Evolutionary conservation across 306 rosid species (phyloP), one percentile per base, ranked within the genome.

Genomic region (Cercis canadensis): DNA sequence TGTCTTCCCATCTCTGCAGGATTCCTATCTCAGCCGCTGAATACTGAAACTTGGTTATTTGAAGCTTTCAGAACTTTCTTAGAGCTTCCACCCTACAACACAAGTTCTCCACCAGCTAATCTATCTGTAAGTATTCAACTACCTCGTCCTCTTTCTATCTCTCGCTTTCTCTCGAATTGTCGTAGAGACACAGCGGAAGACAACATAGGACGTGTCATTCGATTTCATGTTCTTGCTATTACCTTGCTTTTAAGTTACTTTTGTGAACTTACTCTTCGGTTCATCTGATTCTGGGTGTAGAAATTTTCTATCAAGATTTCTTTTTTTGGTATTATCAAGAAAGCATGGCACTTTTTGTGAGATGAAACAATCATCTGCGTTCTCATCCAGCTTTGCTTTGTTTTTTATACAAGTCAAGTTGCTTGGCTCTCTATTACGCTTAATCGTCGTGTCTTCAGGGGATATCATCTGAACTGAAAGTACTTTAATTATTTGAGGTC

Each of bases 111-210:
- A 43, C 18, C 58, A 14, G n/a, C 2, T 16, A 24, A 24, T 40
- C 74, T 6, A 58, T 53, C 44, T 31, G 78, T 81, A 66, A 81
- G 85, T 76, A 50, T 60, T 64, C 66, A 12, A 33, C 36, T 45
- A n/a, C 54, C 69, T 55, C 34, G 6, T 29, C n/a, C 9, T 63
- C 65, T 52, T n/a, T 36, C 24, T 61, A 32, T 49, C 15, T 24
- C 16, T 37, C 15, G 62, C 21, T 61, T 2, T 33, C 65, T 21
- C 14, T 72, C 37, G 2, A 29, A 2, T 67, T 69, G 2, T 44
- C 51, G 4, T 13, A 40, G 11, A 57, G 4, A 53, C 18, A 32
- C 12, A 10, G 4, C 0, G 4, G 4, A 4, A 21, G 29, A 55
- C 8, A 11, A 54, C 57, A 64, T 17, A 36, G 39, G 13, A 11